These are phyloP conservation scores for Hygrocybe coccinea DNA, from an alignment of 768 basidiomycete genomes.

Conservation along the genomic window DNA sequence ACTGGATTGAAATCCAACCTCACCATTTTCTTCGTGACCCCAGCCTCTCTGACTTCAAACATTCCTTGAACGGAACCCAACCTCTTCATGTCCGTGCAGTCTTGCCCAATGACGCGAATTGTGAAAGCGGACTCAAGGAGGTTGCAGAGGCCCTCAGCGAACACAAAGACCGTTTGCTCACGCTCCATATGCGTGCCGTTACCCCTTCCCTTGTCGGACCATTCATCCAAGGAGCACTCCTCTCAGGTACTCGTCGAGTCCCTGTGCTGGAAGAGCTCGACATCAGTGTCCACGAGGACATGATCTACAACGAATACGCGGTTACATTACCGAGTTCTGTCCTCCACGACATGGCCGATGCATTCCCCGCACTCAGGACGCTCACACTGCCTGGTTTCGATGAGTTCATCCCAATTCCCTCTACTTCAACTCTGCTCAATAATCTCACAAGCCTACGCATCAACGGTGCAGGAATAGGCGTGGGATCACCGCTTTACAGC, in stretches of 20 bases:
- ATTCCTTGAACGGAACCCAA: neutral
- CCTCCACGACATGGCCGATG: neutral
- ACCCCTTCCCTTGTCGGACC: neutral
- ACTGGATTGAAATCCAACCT: neutral
- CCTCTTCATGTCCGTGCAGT: neutral
- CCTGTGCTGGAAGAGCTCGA: neutral
- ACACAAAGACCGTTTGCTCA: neutral
- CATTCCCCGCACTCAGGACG: neutral
- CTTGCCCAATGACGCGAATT: neutral
- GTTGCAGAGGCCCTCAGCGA: neutral
- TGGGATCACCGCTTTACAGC: neutral
- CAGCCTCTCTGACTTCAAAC: neutral
- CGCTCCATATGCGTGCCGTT: neutral
- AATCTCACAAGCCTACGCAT: neutral
- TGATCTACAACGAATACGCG: neutral
- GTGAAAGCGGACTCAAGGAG: neutral
- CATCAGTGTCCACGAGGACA: neutral
- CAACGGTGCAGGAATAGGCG: neutral
- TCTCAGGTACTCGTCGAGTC: neutral
- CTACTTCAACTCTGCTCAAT: neutral
- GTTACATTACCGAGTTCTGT: neutral
- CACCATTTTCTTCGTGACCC: neutral
- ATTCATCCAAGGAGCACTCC: neutral
- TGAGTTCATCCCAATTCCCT: neutral
- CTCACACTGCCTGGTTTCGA: neutral